Evolutionary conservation across 345 rosid genomes (phyloP).

Genomic region (Trapa incisa): DNA sequence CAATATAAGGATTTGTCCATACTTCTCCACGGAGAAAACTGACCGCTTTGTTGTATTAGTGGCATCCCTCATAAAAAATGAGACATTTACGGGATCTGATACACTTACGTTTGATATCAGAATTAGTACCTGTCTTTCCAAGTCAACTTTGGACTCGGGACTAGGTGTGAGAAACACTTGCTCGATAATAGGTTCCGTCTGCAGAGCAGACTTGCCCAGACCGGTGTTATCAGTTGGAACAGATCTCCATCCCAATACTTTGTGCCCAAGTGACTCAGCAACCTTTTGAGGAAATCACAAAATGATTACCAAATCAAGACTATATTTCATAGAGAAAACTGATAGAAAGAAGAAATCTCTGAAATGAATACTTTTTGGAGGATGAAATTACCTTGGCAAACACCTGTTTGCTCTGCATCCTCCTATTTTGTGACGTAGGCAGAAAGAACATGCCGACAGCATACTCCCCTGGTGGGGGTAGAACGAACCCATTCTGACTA

Average conservation of each 20-base stretch:
- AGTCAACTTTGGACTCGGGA: slow-evolving; percentile 54
- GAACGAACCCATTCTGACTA: slow-evolving; percentile 61
- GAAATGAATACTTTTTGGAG: not conserved
- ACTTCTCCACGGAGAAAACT: not conserved
- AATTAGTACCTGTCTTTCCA: slow-evolving; percentile 74
- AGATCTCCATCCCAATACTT: slow-evolving; percentile 83
- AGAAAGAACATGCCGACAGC: slow-evolving; percentile 97
- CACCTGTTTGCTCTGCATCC: slow-evolving; percentile 70
- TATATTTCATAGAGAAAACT: not conserved
- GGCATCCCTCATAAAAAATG: not conserved
- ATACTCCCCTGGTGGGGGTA: slow-evolving; percentile 69
- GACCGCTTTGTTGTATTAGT: not conserved
- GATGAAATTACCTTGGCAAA: slow-evolving; percentile 58
- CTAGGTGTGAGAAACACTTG: slow-evolving; percentile 85
- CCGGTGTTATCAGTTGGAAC: slow-evolving; percentile 85
- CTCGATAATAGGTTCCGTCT: slow-evolving; percentile 86
- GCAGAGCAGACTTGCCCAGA: slow-evolving; percentile 72
- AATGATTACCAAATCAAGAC: not conserved
- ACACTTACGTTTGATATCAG: not conserved
- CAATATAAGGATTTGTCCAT: no score
- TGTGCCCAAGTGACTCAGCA: slow-evolving; percentile 93
- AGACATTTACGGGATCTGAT: not conserved
- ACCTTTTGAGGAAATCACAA: slow-evolving; percentile 30
- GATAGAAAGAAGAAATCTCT: not conserved
- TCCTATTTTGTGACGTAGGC: slow-evolving; percentile 61